Evolutionary conservation across 73 alveolate species (phyloP).

Genomic region (Loxodes magnus): DNA sequence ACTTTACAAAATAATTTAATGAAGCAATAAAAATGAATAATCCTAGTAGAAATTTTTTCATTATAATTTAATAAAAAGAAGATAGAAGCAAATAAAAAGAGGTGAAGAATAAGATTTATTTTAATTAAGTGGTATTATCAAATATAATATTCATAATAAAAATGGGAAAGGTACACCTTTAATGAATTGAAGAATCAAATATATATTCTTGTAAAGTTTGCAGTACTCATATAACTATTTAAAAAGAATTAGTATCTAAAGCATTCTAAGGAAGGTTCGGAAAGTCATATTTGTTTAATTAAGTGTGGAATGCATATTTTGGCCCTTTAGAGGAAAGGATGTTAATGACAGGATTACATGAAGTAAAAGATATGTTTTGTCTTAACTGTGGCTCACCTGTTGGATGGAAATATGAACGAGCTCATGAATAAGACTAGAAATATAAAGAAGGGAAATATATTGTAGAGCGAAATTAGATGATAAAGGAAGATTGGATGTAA

Average conservation of each 20-base stretch:
- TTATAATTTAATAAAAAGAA: too few species aligned
- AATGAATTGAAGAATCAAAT: constrained; percentile 38
- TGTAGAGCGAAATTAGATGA: constrained; percentile 53
- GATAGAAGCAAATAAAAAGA: too few species aligned
- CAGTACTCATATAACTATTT: constrained; percentile 48
- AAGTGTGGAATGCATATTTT: constrained; percentile 35
- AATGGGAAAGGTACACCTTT: constrained; percentile 59
- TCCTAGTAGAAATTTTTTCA: too few species aligned
- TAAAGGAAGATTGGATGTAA: constrained; percentile 15
- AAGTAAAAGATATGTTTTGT: constrained; percentile 64
- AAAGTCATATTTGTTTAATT: constrained; percentile 44
- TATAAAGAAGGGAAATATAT: constrained; percentile 75
- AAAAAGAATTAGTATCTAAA: constrained; percentile 39
- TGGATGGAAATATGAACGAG: constrained; percentile 84
- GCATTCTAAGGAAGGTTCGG: constrained; percentile 44
- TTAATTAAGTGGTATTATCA: too few species aligned
- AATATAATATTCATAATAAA: too few species aligned
- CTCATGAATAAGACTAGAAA: constrained; percentile 53
- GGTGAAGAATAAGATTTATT: too few species aligned
- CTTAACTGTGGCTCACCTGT: constrained; percentile 35
- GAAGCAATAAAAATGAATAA: too few species aligned
- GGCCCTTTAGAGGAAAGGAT: constrained; percentile 53
- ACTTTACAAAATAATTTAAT: too few species aligned
- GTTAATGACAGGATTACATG: constrained; percentile 71
- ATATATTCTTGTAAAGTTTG: constrained; percentile 52